These are phyloP conservation scores for Cladophialophora chaetospira DNA, from an alignment of 2,329 filamentous ascomycete species.

Conservation along the genomic window DNA sequence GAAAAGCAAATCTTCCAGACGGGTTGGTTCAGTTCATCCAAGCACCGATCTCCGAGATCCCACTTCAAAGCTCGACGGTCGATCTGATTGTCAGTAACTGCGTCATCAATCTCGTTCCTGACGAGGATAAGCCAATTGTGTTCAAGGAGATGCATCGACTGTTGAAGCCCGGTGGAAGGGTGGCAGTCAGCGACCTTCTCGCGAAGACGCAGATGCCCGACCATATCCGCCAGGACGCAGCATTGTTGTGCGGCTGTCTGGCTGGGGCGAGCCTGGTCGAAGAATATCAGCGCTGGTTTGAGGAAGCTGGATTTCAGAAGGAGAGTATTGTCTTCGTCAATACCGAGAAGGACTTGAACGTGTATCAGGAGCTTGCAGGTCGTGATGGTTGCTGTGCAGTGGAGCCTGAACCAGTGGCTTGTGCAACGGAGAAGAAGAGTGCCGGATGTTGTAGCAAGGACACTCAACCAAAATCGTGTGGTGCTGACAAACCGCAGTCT, in stretches of 20 bases:
- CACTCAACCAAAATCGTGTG: background rate
- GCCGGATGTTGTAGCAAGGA: background rate
- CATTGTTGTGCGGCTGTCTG: slow-evolving; percentile 63
- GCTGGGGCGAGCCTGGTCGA: slow-evolving; percentile 57
- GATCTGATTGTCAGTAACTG: slow-evolving; percentile 67
- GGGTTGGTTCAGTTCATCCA: slow-evolving; percentile 51
- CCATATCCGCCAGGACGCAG: slow-evolving; percentile 52
- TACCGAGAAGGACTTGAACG: slow-evolving; percentile 46
- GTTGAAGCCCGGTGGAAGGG: slow-evolving; percentile 58
- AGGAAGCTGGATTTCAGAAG: slow-evolving; percentile 54
- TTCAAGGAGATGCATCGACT: slow-evolving; percentile 62
- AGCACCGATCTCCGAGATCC: slow-evolving; percentile 53
- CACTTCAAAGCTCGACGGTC: slow-evolving; percentile 44
- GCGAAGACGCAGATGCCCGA: slow-evolving; percentile 42
- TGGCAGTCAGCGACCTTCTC: slow-evolving; percentile 64
- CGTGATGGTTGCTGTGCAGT: slow-evolving; percentile 15
- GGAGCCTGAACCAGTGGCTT: background rate
- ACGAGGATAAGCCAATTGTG: slow-evolving; percentile 53
- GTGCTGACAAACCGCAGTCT: background rate
- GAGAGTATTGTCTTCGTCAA: slow-evolving; percentile 46
- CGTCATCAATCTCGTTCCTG: slow-evolving; percentile 61
- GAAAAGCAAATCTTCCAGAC: background rate
- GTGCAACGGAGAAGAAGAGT: background rate
- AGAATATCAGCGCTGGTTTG: slow-evolving; percentile 57
- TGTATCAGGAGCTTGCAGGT: slow-evolving; percentile 11